Evolutionary conservation across 495 filamentous ascomycete species (phyloP).

Genomic region (Tuber indicum): DNA sequence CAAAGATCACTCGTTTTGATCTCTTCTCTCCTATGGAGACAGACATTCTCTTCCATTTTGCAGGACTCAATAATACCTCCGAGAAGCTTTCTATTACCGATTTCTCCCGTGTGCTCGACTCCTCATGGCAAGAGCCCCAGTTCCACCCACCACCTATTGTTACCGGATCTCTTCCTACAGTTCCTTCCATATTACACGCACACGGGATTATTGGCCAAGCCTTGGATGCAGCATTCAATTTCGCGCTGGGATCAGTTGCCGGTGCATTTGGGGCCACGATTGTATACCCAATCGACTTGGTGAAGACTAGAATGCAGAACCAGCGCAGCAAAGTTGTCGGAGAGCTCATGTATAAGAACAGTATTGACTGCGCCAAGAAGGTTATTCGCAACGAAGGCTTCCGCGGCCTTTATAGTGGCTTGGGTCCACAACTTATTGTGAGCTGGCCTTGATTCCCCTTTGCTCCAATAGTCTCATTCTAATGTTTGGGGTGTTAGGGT

Average conservation of each 20-base stretch:
- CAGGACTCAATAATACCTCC: conserved; percentile 79
- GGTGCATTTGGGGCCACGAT: conserved; percentile 98
- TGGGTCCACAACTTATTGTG: conserved; percentile 79
- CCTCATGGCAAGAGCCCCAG: conserved; percentile 70
- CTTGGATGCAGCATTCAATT: conserved; percentile 79
- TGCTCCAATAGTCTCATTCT: conserved; percentile 6
- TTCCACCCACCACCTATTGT: conserved; percentile 43
- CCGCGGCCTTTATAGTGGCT: conserved; percentile 82
- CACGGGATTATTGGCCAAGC: conserved; percentile 53
- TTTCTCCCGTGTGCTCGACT: conserved; percentile 90
- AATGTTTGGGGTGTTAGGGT: conserved; percentile 46
- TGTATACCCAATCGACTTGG: conserved; percentile 97
- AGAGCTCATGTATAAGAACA: conserved; percentile 90
- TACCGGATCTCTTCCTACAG: conserved; percentile 44
- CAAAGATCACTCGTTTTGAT: conserved; percentile 81
- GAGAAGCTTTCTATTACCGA: conserved; percentile 74
- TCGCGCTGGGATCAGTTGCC: conserved; percentile 76
- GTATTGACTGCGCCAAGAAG: conserved; percentile 83
- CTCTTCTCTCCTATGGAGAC: conserved; percentile 98
- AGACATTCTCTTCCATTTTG: conserved; percentile 97
- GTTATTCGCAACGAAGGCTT: conserved; percentile 90
- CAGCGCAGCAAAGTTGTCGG: conserved; percentile 75
- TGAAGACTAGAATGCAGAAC: conserved; percentile 99
- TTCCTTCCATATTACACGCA: conserved; percentile 5
- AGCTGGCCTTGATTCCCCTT: conserved; percentile 9